These are phyloP conservation scores for Lasiosphaeris hirsuta DNA, from an alignment of 495 filamentous ascomycete genomes.

Conservation along the genomic window DNA sequence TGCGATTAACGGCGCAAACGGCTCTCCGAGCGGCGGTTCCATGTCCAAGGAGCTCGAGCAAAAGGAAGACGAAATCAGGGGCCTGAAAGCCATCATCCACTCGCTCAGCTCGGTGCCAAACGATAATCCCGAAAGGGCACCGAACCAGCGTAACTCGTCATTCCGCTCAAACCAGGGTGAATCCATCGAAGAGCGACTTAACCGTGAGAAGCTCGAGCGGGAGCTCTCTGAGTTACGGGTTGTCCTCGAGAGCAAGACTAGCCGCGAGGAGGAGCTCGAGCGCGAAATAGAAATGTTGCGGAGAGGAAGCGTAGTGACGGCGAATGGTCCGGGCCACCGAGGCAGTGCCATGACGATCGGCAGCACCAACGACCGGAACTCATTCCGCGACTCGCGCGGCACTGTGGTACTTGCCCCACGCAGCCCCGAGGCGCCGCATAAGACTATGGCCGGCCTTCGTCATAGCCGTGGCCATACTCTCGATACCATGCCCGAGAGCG, in stretches of 20 bases:
- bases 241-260: constrained; percentile 64
- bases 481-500: constrained; percentile 67
- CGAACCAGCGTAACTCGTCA: constrained; percentile 40
- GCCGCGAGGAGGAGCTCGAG: constrained; percentile 86
- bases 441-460: constrained; percentile 27
- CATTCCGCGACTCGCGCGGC: constrained; percentile 56
- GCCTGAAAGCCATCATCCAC: constrained; percentile 96
- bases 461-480: constrained; percentile 47
- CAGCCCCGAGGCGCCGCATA: constrained; percentile 34
- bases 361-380: constrained; percentile 48
- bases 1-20: constrained; percentile 50
- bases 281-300: constrained; percentile 72
- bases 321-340: constrained; percentile 27
- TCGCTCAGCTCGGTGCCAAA: constrained; percentile 69
- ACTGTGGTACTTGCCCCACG: constrained; percentile 51
- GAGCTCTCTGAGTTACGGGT: constrained; percentile 73
- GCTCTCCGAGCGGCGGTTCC: constrained; percentile 43
- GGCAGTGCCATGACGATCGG: constrained; percentile 52
- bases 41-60: constrained; percentile 78
- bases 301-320: constrained; percentile 33
- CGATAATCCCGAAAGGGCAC: constrained; percentile 40
- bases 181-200: constrained; percentile 54
- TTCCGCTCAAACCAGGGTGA: constrained; percentile 44
- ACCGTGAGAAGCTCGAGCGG: constrained; percentile 64
- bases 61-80: constrained; percentile 94